phyloP scores from a whole-genome alignment of 169 alveolate genomes.

The Plasmodium vivax region DNA sequence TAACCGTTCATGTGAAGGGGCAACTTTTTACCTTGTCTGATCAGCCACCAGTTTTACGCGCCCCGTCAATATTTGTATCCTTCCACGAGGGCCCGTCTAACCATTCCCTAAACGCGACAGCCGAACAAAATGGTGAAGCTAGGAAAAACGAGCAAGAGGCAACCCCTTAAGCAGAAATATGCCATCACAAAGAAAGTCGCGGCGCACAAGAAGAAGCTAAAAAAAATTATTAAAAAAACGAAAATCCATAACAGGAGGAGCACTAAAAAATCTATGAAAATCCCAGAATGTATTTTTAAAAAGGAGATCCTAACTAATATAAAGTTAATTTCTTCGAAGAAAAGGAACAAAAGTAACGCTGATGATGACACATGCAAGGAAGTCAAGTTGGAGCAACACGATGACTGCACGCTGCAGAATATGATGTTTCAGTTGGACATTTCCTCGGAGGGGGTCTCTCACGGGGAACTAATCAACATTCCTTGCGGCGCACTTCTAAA shows the following conservation, averaged over 20 bases:
- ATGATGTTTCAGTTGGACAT: conserved; percentile 5
- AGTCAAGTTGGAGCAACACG: not conserved
- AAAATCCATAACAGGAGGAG: conserved; percentile 54
- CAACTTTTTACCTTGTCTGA: not conserved
- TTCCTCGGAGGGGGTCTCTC: not conserved
- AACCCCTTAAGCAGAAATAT: conserved; percentile 62
- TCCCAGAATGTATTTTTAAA: conserved; percentile 63
- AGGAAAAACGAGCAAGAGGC: conserved; percentile 40
- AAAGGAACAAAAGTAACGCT: conserved; percentile 10
- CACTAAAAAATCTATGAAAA: conserved; percentile 49
- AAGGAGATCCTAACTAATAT: conserved; percentile 39
- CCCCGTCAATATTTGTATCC: not conserved
- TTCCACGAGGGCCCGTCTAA: not conserved
- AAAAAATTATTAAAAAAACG: conserved; percentile 56
- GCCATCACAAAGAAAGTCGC: conserved; percentile 52
- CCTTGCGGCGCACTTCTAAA: not conserved
- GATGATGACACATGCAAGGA: conserved; percentile 29
- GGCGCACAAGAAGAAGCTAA: conserved; percentile 62
- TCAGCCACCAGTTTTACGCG: not conserved
- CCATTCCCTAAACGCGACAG: not conserved
- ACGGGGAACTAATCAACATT: not conserved
- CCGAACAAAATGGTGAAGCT: conserved; percentile 44
- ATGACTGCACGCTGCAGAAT: conserved; percentile 46
- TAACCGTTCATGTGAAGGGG: not conserved
- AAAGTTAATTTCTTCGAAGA: conserved; percentile 11